phyloP scores from a whole-genome alignment of 192 early-diverging fungal genomes.

The Mortierella claussenii region DNA sequence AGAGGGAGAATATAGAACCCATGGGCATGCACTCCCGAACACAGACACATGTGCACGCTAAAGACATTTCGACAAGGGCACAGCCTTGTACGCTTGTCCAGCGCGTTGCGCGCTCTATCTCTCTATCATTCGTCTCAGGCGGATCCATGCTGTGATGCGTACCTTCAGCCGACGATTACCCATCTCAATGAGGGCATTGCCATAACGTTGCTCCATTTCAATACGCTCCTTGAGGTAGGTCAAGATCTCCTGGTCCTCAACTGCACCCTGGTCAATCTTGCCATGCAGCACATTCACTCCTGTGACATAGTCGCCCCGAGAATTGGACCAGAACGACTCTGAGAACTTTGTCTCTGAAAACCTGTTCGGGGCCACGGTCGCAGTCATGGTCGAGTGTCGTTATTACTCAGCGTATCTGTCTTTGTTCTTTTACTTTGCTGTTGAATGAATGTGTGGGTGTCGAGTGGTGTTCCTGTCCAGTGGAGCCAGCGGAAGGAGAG shows the following conservation, averaged over 20 bases:
- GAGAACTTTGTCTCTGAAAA: slow-evolving; percentile 54
- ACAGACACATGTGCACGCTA: no score
- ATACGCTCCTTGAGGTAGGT: slow-evolving; percentile 61
- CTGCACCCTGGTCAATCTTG: slow-evolving; percentile 61
- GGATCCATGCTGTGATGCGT: no score
- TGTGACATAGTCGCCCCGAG: slow-evolving; percentile 56
- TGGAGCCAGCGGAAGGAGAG: no score
- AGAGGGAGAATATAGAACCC: neutral
- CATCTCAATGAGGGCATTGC: slow-evolving; percentile 44
- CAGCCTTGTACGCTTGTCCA: no score
- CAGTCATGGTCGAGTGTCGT: no score
- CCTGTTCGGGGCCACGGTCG: slow-evolving; percentile 17
- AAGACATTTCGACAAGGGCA: no score
- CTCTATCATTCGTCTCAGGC: no score
- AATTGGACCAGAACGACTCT: slow-evolving; percentile 54
- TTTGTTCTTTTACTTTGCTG: no score
- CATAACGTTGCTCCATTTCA: slow-evolving; percentile 58
- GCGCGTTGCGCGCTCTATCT: no score
- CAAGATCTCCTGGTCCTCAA: slow-evolving; percentile 68
- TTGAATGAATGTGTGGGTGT: no score
- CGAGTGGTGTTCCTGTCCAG: no score
- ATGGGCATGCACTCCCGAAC: neutral
- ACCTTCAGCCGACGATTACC: slow-evolving; percentile 42
- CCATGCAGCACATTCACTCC: slow-evolving; percentile 61
- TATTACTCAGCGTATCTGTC: no score